Percentiles rank a stretch among this genome's conserved stretches.
These are phyloP conservation scores for Hanseniaspora jakobsenii DNA, from an alignment of 805 yeast genomes.

Conservation along the genomic window DNA sequence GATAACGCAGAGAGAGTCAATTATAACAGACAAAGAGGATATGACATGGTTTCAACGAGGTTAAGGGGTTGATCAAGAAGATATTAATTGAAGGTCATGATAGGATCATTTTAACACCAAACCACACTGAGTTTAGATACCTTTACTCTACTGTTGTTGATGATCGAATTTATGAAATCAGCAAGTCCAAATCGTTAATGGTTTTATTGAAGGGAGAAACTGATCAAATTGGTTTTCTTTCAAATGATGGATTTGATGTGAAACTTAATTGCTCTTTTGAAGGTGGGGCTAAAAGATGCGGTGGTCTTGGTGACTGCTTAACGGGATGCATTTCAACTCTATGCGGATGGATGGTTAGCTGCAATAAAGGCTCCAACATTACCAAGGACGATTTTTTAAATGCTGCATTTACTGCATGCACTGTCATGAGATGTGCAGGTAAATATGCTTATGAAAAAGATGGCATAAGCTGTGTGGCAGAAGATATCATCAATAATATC, in stretches of 20 bases:
- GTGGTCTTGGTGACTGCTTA: constrained; percentile 94
- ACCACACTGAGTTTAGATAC: constrained; percentile 70
- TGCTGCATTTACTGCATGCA: constrained; percentile 6
- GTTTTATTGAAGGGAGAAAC: constrained; percentile 52
- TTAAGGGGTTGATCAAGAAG: constrained; percentile 21
- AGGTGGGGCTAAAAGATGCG: constrained; percentile 74
- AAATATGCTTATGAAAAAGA: not conserved
- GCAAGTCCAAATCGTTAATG: not conserved
- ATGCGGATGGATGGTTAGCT: constrained; percentile 5
- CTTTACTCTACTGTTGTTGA: not conserved
- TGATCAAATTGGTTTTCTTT: constrained; percentile 36
- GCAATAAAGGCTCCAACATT: not conserved
- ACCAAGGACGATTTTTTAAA: not conserved
- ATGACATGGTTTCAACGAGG: constrained; percentile 5
- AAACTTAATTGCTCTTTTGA: constrained; percentile 34
- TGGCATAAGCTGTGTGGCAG: constrained; percentile 11
- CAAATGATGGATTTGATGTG: constrained; percentile 37
- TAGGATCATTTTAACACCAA: constrained; percentile 74
- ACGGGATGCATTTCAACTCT: constrained; percentile 40
- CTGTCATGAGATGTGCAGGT: constrained; percentile 10
- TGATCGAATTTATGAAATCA: not conserved
- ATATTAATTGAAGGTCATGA: constrained; percentile 40
- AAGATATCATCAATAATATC: constrained; percentile 1
- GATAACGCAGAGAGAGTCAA: constrained; percentile 31
- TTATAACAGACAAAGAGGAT: constrained; percentile 1